A percentile compares a stretch with the other conserved stretches of the same genome.
phyloP scores from a whole-genome alignment of 2,329 filamentous ascomycete species.

The Achaetomium macrosporum region DNA sequence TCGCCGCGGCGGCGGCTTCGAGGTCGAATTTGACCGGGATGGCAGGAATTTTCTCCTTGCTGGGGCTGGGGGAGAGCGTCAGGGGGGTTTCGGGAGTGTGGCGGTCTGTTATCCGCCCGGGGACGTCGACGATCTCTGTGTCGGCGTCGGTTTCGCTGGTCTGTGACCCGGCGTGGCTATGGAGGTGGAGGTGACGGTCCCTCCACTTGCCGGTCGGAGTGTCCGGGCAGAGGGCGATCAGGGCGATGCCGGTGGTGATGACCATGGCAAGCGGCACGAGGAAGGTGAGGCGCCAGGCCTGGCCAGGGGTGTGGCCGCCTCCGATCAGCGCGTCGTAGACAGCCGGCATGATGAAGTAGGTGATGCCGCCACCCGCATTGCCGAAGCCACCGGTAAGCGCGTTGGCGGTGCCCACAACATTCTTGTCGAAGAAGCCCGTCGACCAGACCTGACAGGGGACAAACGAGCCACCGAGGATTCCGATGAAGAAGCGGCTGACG shows the following conservation, averaged over 20 bases:
- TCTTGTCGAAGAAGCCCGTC: slow-evolving; percentile 90
- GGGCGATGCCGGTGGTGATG: slow-evolving; percentile 55
- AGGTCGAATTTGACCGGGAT: slow-evolving; percentile 31
- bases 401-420: slow-evolving; percentile 83
- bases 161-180: slow-evolving; percentile 37
- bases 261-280: slow-evolving; percentile 78
- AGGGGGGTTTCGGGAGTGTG: slow-evolving; percentile 12
- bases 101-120: slow-evolving; percentile 42
- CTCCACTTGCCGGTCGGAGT: slow-evolving; percentile 79
- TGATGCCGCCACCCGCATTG: slow-evolving; percentile 83
- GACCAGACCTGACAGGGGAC: slow-evolving; percentile 90
- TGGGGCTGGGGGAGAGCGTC: slow-evolving; percentile 23
- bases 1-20: slow-evolving; percentile 35
- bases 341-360: slow-evolving; percentile 90
- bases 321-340: slow-evolving; percentile 71
- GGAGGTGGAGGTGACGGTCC: slow-evolving; percentile 54
- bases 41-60: slow-evolving; percentile 32
- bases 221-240: slow-evolving; percentile 71
- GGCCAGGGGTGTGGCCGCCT: slow-evolving; percentile 54
- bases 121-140: slow-evolving; percentile 43
- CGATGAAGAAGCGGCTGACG: slow-evolving; percentile 70
- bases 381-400: slow-evolving; percentile 79
- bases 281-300: slow-evolving; percentile 80
- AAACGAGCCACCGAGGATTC: slow-evolving; percentile 71
- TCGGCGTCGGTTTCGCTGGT: slow-evolving; percentile 43